These are phyloP conservation scores for Podaxis carcinomalis DNA, from an alignment of 768 basidiomycete species.

Conservation along the genomic window DNA sequence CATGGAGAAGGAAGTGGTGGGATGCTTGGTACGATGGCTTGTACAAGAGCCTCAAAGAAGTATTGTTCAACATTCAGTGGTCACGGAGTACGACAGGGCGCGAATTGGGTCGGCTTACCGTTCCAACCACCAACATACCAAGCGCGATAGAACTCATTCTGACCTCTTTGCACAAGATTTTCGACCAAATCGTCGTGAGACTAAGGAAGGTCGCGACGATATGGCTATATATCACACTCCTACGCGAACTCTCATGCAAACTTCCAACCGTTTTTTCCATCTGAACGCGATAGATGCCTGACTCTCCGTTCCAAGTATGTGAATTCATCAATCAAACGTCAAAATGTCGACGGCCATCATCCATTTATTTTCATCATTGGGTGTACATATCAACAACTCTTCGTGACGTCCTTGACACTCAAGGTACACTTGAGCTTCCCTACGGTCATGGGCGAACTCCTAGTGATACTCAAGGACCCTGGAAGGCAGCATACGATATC, in stretches of 20 bases:
- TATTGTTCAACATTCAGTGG: neutral
- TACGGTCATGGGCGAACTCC: neutral
- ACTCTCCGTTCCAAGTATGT: neutral
- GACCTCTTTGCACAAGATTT: neutral
- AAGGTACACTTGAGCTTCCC: neutral
- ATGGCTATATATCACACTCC: neutral
- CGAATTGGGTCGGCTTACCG: neutral
- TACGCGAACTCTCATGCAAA: neutral
- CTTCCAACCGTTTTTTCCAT: neutral
- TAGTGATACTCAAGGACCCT: neutral
- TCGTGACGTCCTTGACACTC: neutral
- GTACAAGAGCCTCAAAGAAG: neutral
- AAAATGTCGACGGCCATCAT: neutral
- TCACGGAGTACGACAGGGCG: neutral
- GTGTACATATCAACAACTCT: neutral
- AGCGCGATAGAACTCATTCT: neutral
- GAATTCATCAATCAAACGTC: conserved; percentile 2
- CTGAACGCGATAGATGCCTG: neutral
- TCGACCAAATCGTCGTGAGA: neutral
- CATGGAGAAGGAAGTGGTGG: conserved; percentile 6
- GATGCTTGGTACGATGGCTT: neutral
- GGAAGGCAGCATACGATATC: neutral
- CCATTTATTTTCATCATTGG: neutral
- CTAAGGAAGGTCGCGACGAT: neutral
- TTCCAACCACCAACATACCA: neutral